A percentile compares a stretch with the other conserved stretches of the same genome.
These are phyloP conservation scores for Acer campestre DNA, from an alignment of 345 rosid genomes.

Conservation along the genomic window DNA sequence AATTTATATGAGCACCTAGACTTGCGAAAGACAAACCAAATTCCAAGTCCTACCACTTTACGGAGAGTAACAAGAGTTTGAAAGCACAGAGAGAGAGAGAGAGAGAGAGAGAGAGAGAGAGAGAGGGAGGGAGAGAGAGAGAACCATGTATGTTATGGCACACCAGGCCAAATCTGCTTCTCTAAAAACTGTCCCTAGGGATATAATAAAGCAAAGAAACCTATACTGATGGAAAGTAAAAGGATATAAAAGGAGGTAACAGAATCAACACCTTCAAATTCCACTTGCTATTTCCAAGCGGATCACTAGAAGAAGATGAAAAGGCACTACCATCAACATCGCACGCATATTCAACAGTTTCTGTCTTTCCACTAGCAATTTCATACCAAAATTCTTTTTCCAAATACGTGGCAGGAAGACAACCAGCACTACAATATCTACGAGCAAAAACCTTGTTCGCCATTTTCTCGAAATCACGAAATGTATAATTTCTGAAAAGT, in stretches of 20 bases:
- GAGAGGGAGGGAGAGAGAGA: background rate
- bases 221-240: constrained; percentile 11
- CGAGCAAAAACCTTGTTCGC: constrained; percentile 96
- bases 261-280: constrained; percentile 84
- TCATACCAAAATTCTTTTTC: constrained; percentile 99
- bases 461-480: constrained; percentile 98
- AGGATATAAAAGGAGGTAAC: constrained; percentile 19
- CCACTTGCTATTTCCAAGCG: constrained; percentile 97
- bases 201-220: constrained; percentile 1
- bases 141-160: constrained; percentile 3
- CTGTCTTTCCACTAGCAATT: constrained; percentile 93
- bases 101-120: background rate
- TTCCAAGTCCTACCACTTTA: background rate
- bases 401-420: constrained; percentile 88
- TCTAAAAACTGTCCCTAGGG: background rate
- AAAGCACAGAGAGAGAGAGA: background rate
- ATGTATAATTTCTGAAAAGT: constrained; percentile 82
- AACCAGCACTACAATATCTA: constrained; percentile 89
- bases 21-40: background rate
- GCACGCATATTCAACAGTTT: constrained; percentile 98
- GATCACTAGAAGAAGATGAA: constrained; percentile 86
- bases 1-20: background rate
- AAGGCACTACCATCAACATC: constrained; percentile 99
- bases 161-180: background rate
- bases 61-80: background rate